These are phyloP conservation scores for Leishmania tropica DNA, from an alignment of 208 protist species.

Conservation along the genomic window DNA sequence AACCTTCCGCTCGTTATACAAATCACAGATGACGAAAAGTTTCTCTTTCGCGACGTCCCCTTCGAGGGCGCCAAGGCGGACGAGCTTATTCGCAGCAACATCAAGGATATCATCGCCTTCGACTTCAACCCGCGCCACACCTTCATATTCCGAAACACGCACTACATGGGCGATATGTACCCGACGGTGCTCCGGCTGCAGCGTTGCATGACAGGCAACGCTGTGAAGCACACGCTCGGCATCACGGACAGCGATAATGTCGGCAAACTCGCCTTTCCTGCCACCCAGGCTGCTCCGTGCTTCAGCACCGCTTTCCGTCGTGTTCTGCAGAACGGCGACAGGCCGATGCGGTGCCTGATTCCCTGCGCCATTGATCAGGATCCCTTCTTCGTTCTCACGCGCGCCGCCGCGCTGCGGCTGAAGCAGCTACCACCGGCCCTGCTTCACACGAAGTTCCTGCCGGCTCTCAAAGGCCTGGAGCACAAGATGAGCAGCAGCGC, in stretches of 20 bases:
- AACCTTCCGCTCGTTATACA: slow-evolving; percentile 98
- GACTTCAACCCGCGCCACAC: slow-evolving; percentile 98
- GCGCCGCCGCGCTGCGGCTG: slow-evolving; percentile 94
- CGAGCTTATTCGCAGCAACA: slow-evolving; percentile 93
- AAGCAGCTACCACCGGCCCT: slow-evolving; percentile 94
- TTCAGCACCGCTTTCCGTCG: slow-evolving; percentile 95
- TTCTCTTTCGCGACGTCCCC: slow-evolving; percentile 96
- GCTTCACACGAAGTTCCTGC: slow-evolving; percentile 98
- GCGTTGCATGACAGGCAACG: slow-evolving; percentile 90
- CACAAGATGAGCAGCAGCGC: slow-evolving; percentile 98
- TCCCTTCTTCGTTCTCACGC: slow-evolving; percentile 99
- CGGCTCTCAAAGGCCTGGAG: slow-evolving; percentile 94
- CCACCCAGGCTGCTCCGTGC: slow-evolving; percentile 97
- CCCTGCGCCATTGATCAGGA: slow-evolving; percentile 98
- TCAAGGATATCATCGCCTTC: slow-evolving; percentile 99
- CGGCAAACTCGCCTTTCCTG: slow-evolving; percentile 96
- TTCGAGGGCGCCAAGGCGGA: slow-evolving; percentile 81
- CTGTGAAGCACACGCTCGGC: slow-evolving; percentile 95
- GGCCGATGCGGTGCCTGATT: slow-evolving; percentile 96
- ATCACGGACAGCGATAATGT: slow-evolving; percentile 93
- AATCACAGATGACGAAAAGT: slow-evolving; percentile 99
- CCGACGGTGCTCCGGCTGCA: slow-evolving; percentile 94
- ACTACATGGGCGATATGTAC: slow-evolving; percentile 98
- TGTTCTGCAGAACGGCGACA: slow-evolving; percentile 74
- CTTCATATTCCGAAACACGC: slow-evolving; percentile 99